phyloP scores from a whole-genome alignment of 2,329 filamentous ascomycete genomes.

The Cladorrhinum sp. region DNA sequence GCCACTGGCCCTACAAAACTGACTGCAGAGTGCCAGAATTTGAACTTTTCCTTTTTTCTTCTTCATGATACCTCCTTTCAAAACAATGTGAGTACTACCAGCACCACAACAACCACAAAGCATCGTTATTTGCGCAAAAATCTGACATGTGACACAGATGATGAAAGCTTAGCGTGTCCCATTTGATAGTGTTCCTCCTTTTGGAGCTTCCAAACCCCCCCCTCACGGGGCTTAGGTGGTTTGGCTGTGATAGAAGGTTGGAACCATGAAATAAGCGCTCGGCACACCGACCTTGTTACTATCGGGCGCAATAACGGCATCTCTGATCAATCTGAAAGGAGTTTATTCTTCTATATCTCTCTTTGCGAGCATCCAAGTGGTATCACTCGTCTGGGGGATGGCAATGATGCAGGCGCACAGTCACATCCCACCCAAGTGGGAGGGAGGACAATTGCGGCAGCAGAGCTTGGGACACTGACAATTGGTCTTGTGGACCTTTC shows the following conservation, averaged over 20 bases:
- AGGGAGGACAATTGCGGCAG: background rate
- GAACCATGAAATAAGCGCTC: constrained; percentile 97
- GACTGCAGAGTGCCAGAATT: constrained; percentile 28
- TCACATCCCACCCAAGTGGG: background rate
- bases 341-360: constrained; percentile 25
- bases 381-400: background rate
- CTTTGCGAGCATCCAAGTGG: constrained; percentile 14
- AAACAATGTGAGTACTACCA: constrained; percentile 73
- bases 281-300: constrained; percentile 97
- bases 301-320: constrained; percentile 97
- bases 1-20: constrained; percentile 30
- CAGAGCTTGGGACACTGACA: background rate
- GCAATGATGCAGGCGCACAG: background rate
- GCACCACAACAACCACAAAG: constrained; percentile 13
- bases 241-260: constrained; percentile 60
- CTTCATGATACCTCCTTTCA: constrained; percentile 92
- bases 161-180: constrained; percentile 97
- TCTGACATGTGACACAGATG: constrained; percentile 61
- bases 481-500: background rate
- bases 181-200: constrained; percentile 75
- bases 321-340: constrained; percentile 68
- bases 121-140: background rate
- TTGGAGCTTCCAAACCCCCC: constrained; percentile 76
- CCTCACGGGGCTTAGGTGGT: constrained; percentile 87
- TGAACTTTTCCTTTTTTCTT: constrained; percentile 46